Evolutionary conservation across 1,284 basidiomycete species (phyloP), one percentile per base, ranked within the genome.

Genomic region (Somion occarium): DNA sequence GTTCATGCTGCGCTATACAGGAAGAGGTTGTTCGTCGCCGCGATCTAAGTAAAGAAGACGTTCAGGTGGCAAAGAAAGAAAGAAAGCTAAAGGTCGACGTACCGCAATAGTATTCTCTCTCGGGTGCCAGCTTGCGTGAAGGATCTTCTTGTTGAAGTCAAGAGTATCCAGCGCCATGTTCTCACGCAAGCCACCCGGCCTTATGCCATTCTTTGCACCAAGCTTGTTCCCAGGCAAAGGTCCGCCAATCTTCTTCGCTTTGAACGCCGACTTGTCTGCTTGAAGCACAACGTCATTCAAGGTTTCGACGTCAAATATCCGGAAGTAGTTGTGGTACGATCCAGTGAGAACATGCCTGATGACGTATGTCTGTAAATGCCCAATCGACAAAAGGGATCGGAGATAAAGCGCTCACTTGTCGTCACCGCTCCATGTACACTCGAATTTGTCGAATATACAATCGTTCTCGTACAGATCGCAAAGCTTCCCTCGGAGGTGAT

Each of bases 381-480:
- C n/a, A n/a, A 50, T 47, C 47, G 49, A 48, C 27, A 30, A 12
- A 54, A 34, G 44, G 48, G 18, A 22, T 25, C 12, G 44, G 22
- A 51, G 20, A 57, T 27, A n/a, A 50, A 11, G 26, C 23, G 83
- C 93, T 67, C 69, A 97, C 94, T 88, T 86, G 69, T 96, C 93
- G 65, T 96, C 91, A 34, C 95, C 94, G 59, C 91, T 90, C 85
- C 93, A 97, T 24, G 92, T 89, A 68, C 94, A 97, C 72, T 98
- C 97, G 61, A 99, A 99, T 73, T 99, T 99, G 79, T 99, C 97
- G 69, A 99, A 99, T 68, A 99, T 99, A 71, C 96, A 98, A 69
- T 99, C 97, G 66, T 99, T 99, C 75, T 99, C 97, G 68, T 99
- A 99, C 56, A 99, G 73, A 69, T 99, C 97, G 71, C 97, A 99